Evolutionary conservation across 106 monocot species (phyloP).

Genomic region (Allium cepa): DNA sequence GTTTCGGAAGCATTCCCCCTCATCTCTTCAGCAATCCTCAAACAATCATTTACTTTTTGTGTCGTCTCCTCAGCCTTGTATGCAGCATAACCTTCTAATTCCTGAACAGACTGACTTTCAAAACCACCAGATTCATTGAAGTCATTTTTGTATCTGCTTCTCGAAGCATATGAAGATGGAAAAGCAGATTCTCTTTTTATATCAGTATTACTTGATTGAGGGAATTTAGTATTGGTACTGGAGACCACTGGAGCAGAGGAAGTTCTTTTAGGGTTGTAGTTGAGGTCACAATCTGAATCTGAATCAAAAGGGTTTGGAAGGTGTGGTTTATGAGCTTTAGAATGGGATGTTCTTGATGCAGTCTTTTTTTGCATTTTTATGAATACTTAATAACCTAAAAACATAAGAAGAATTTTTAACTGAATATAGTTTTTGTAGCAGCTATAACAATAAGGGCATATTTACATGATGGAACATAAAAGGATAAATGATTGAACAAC

Average conservation of each 20-base stretch:
- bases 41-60: constrained; percentile 45
- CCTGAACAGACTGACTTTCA: constrained; percentile 72
- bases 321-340: constrained; percentile 18
- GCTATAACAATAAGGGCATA: too few relatives aligned
- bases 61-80: constrained; percentile 84
- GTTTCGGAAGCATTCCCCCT: constrained; percentile 69
- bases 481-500: too few relatives aligned
- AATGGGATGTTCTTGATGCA: constrained; percentile 5
- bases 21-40: constrained; percentile 84
- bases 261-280: constrained; percentile 15
- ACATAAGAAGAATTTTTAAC: too few relatives aligned
- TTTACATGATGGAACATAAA: too few relatives aligned
- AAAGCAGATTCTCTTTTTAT: constrained; percentile 17
- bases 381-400: too few relatives aligned
- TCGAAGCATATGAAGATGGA: constrained; percentile 16
- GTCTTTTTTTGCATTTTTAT: too few relatives aligned
- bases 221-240: constrained; percentile 14
- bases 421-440: too few relatives aligned
- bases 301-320: constrained; percentile 44
- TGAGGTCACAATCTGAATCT: constrained; percentile 38
- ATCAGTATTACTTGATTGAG: constrained; percentile 13
- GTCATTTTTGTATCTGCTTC: constrained; percentile 37
- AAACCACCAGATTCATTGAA: constrained; percentile 45
- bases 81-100: constrained; percentile 68
- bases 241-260: constrained; percentile 14